Conservation (phyloP, 1,284 basidiomycete species). For the Sporisorium exsertum region DNA sequence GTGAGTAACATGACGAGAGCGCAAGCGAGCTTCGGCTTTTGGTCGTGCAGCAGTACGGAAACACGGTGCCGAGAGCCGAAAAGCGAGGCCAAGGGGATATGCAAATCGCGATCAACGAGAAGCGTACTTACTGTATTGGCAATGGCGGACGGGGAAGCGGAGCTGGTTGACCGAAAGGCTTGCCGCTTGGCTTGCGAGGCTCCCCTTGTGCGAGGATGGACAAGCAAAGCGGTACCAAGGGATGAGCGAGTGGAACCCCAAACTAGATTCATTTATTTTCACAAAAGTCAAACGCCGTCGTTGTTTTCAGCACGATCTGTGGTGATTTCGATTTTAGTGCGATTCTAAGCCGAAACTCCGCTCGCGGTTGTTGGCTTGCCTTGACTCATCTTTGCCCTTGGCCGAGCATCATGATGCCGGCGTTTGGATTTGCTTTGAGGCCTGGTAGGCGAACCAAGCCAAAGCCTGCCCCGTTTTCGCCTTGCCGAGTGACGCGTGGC, state of each 20-base stretch:
- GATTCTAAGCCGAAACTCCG: conserved; percentile 2
- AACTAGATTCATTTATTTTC: too few relatives aligned
- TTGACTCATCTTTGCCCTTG: background rate
- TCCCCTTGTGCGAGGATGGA: too few relatives aligned
- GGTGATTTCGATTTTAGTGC: too few relatives aligned
- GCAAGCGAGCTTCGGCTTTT: background rate
- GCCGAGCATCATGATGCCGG: background rate
- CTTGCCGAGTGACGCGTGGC: conserved; percentile 10
- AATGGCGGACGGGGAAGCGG: background rate
- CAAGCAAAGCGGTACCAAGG: too few relatives aligned
- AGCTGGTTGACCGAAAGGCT: background rate
- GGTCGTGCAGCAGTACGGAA: background rate
- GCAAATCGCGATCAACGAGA: background rate
- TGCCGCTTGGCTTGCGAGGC: too few relatives aligned
- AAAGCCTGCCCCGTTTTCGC: background rate
- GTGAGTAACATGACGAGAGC: too few relatives aligned
- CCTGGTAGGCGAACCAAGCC: background rate
- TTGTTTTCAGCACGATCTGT: too few relatives aligned
- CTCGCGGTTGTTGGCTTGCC: background rate
- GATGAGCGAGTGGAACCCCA: too few relatives aligned
- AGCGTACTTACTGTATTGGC: background rate
- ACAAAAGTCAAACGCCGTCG: too few relatives aligned
- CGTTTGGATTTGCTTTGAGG: background rate
- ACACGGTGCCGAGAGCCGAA: background rate
- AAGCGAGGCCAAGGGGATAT: background rate